Conservation (phyloP, 805 yeast genomes). For the Barnettozyma sp. region DNA sequence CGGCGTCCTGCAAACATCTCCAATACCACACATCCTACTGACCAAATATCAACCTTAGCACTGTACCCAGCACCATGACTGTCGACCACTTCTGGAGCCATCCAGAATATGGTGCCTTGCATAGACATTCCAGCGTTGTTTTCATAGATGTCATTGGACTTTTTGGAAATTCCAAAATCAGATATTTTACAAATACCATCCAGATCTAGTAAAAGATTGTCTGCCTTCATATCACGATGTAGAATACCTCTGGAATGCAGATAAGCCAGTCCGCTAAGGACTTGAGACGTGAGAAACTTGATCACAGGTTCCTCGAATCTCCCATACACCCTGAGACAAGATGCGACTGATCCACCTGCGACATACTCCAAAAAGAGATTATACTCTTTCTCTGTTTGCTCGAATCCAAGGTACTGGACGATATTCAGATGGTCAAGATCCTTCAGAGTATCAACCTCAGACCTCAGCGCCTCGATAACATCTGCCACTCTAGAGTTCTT, state of each 20-base stretch:
- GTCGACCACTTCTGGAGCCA: constrained; percentile 98
- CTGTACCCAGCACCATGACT: constrained; percentile 89
- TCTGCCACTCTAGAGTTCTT: constrained; percentile 42
- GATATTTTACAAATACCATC: constrained; percentile 95
- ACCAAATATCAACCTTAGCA: constrained; percentile 98
- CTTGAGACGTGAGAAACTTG: constrained; percentile 68
- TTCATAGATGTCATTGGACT: constrained; percentile 75
- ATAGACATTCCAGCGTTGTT: constrained; percentile 94
- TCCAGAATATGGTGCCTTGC: constrained; percentile 99
- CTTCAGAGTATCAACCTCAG: constrained; percentile 90
- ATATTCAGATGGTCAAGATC: constrained; percentile 91
- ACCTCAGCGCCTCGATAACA: constrained; percentile 73
- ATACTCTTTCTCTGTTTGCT: constrained; percentile 62
- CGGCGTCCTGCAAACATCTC: constrained; percentile 98
- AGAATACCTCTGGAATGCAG: constrained; percentile 80
- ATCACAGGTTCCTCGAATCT: constrained; percentile 75
- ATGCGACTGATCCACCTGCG: constrained; percentile 95
- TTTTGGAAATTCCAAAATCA: constrained; percentile 93
- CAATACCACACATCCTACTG: constrained; percentile 91
- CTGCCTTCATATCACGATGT: constrained; percentile 94
- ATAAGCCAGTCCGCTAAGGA: constrained; percentile 78
- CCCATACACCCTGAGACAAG: constrained; percentile 76
- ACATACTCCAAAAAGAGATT: constrained; percentile 91
- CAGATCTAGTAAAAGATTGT: constrained; percentile 76
- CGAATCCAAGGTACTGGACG: constrained; percentile 94